A percentile compares a stretch with the other conserved stretches of the same genome.
Conservation (phyloP, 108 stramenopile genomes). For the Fragilariopsis cylindrus region DNA sequence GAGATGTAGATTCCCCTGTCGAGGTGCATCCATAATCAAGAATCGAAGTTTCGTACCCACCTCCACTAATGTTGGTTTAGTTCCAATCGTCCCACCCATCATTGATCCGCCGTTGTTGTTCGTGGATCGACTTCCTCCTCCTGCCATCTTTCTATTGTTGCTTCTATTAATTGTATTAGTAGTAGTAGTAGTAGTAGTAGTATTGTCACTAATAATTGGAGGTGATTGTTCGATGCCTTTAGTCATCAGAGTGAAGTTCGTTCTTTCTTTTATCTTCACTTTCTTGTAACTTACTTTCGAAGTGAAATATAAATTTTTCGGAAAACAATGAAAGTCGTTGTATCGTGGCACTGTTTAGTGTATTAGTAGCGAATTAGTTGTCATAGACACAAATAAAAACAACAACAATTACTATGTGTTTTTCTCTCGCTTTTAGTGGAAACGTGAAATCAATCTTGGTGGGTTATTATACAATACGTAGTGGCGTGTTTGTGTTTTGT, state of each 20-base stretch:
- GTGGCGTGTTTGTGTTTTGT: not conserved
- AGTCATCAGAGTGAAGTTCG: too few species aligned
- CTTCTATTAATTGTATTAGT: not conserved
- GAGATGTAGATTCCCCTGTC: conserved; percentile 87
- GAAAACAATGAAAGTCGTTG: not conserved
- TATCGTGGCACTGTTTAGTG: not conserved
- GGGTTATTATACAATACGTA: too few species aligned
- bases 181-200: not conserved
- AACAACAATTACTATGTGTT: too few species aligned
- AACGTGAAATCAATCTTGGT: too few species aligned
- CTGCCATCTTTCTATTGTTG: not conserved
- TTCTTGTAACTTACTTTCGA: too few species aligned
- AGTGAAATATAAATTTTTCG: too few species aligned
- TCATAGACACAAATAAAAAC: too few species aligned
- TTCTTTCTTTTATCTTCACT: too few species aligned
- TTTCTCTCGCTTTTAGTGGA: too few species aligned
- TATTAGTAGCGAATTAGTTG: not conserved
- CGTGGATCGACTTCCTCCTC: not conserved
- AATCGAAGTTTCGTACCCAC: conserved; percentile 65
- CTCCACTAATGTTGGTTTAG: conserved; percentile 32
- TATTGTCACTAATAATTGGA: not conserved
- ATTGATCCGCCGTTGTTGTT: not conserved
- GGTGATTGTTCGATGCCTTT: not conserved
- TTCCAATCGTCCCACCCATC: conserved; percentile 17
- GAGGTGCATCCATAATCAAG: conserved; percentile 98